Base-by-base conservation (phyloP, 169 alveolate genomes). In the Cryptosporidium felis region DNA sequence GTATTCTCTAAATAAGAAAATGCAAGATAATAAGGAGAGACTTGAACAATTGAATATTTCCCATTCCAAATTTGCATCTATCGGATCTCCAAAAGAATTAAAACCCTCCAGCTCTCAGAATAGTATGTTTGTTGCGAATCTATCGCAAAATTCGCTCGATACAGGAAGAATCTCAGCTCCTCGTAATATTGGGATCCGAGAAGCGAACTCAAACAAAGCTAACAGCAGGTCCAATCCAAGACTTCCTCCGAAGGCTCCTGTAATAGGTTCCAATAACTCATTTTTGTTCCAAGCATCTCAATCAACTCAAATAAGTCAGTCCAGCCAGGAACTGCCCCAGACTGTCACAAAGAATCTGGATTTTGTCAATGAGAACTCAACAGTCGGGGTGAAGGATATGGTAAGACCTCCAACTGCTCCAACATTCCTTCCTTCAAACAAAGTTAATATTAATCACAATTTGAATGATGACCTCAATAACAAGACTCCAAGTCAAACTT, bases 341-440 rank as follows among this genome's bases (percentile, higher is more conserved):
- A 23, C 8, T 56, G 10, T 42, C 63, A 8, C 32, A 42, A 56
- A 56, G 32, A 56, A 28, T 8, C 6, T 28, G 63, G 63, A 56
- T 56, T 30, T 1, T 12, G 4, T 5, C 18, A 18, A 18, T 0
- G 63, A 56, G n/a, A 56, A 56, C 49, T 41, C 8, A 10, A 30
- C 32, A 9, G 44, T 10, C 32, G 63, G 63, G 44, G n/a, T 56
- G 63, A 60, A 60, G 2, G 79, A 60, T 18, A 42, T 26, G 3
- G 34, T 38, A 28, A 49, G 85, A 40, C 85, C 85, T 23, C 85
- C 85, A 74, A 74, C 85, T 1, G 85, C 85, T 2, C 85, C 85
- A 14, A 74, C 67, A 53, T 74, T 53, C 34, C 56, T 16, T 5
- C 45, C 65, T 46, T 32, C 51, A 16, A 53, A 66, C 32, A 49